phyloP scores from a whole-genome alignment of 2,329 filamentous ascomycete genomes.

The Pseudogymnoascus sp. region DNA sequence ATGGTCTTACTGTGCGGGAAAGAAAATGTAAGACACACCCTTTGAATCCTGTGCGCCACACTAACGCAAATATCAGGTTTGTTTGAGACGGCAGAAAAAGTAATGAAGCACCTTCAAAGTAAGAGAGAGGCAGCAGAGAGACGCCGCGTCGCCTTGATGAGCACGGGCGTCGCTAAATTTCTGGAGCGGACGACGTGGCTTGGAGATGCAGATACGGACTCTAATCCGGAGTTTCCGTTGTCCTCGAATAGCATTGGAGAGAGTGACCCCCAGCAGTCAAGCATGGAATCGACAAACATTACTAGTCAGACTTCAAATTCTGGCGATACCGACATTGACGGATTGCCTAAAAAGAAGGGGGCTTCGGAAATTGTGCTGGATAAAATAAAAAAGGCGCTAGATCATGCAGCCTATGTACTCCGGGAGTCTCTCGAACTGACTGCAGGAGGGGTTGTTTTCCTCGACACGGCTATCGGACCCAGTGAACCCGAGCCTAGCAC shows the following conservation, averaged over 20 bases:
- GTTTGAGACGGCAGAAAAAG: slow-evolving; percentile 19
- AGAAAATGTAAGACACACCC: slow-evolving; percentile 16
- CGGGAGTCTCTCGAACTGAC: slow-evolving; percentile 24
- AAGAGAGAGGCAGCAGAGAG: slow-evolving; percentile 24
- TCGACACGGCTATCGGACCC: slow-evolving; percentile 23
- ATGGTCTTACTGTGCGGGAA: slow-evolving; percentile 41
- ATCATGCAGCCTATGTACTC: slow-evolving; percentile 25
- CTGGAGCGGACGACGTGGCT: slow-evolving; percentile 17
- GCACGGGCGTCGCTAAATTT: slow-evolving; percentile 20
- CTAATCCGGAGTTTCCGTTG: not conserved
- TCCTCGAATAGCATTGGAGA: not conserved
- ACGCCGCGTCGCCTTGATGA: slow-evolving; percentile 20
- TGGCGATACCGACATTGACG: not conserved
- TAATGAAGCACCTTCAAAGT: slow-evolving; percentile 23
- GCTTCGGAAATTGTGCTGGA: slow-evolving; percentile 19
- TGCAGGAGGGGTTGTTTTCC: slow-evolving; percentile 25
- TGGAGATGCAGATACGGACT: not conserved
- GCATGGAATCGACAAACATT: not conserved
- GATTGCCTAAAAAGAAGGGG: not conserved
- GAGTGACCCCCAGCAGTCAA: not conserved
- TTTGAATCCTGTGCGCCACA: not conserved
- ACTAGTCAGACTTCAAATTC: not conserved
- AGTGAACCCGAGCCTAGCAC: slow-evolving; percentile 15
- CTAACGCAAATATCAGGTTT: slow-evolving; percentile 15
- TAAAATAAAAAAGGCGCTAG: slow-evolving; percentile 22